Percentiles rank a stretch among this genome's conserved stretches.
phyloP scores from a whole-genome alignment of 2,329 filamentous ascomycete genomes.

The Fusarium compactum region DNA sequence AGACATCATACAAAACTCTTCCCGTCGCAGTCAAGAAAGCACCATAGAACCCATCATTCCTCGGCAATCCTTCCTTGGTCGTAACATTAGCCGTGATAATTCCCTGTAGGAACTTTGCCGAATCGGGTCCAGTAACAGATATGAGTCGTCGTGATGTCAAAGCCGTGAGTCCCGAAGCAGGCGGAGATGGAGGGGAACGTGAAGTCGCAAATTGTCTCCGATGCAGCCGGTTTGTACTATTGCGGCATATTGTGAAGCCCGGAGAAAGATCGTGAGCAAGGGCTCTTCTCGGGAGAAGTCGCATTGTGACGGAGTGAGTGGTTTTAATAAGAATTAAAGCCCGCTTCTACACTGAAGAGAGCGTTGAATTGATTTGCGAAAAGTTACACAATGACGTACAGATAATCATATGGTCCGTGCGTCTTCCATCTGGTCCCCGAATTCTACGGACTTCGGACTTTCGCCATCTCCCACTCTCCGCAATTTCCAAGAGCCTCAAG shows the following conservation, averaged over 20 bases:
- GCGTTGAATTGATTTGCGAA: constrained; percentile 31
- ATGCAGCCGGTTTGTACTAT: constrained; percentile 47
- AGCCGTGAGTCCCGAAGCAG: constrained; percentile 61
- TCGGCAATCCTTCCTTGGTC: constrained; percentile 52
- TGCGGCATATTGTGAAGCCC: constrained; percentile 46
- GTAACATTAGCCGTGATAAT: constrained; percentile 76
- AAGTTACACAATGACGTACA: constrained; percentile 44
- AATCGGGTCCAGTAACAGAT: constrained; percentile 81
- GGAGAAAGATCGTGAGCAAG: constrained; percentile 32
- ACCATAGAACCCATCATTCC: constrained; percentile 74
- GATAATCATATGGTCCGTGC: constrained; percentile 36
- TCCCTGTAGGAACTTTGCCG: constrained; percentile 87
- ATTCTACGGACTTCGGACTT: constrained; percentile 36
- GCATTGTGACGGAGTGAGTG: constrained; percentile 36
- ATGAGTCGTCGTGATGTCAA: constrained; percentile 84
- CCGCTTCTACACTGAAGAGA: constrained; percentile 20
- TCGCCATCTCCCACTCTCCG: constrained; percentile 3
- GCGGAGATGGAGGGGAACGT: constrained; percentile 55
- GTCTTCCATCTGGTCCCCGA: neutral
- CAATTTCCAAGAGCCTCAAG: constrained; percentile 5
- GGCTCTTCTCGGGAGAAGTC: constrained; percentile 42
- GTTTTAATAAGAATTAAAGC: constrained; percentile 16
- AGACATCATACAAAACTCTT: constrained; percentile 87
- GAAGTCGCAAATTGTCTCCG: constrained; percentile 50
- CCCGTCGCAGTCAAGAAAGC: constrained; percentile 90